A percentile compares a stretch with the other conserved stretches of the same genome.
Conservation (phyloP, 73 alveolate species). For the Durusdinium trenchii region DNA sequence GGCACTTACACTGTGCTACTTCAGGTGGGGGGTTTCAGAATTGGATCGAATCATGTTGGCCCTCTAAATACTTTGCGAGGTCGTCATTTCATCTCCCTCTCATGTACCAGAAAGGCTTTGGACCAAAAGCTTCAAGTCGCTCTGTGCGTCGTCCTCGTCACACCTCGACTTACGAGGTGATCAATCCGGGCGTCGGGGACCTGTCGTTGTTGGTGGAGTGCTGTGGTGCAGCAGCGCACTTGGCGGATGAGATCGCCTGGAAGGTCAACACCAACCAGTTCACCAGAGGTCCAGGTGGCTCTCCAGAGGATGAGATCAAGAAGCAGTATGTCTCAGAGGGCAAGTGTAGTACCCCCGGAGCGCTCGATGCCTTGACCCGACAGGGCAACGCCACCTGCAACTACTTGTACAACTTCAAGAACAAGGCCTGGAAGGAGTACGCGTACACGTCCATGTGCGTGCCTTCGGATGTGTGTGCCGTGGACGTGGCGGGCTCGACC, state of each 20-base stretch:
- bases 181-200: not conserved
- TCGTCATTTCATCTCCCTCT: too few relatives aligned
- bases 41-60: too few relatives aligned
- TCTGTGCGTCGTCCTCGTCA: too few relatives aligned
- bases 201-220: constrained; percentile 7
- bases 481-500: constrained; percentile 46
- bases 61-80: too few relatives aligned
- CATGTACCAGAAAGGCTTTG: too few relatives aligned
- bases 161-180: too few relatives aligned
- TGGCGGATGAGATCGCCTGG: not conserved
- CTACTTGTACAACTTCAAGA: constrained; percentile 15
- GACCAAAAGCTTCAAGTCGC: not conserved
- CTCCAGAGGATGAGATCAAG: not conserved
- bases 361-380: not conserved
- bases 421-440: constrained; percentile 11
- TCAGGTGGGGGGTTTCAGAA: constrained; percentile 45
- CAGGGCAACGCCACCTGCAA: not conserved
- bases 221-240: constrained; percentile 20
- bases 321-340: not conserved
- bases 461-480: constrained; percentile 44
- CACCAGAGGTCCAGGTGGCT: not conserved
- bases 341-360: constrained; percentile 16
- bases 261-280: not conserved
- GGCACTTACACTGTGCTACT: constrained; percentile 26
- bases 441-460: constrained; percentile 22